These are phyloP conservation scores for Sporothrix curviconia DNA, from an alignment of 2,329 filamentous ascomycete genomes.

Conservation along the genomic window DNA sequence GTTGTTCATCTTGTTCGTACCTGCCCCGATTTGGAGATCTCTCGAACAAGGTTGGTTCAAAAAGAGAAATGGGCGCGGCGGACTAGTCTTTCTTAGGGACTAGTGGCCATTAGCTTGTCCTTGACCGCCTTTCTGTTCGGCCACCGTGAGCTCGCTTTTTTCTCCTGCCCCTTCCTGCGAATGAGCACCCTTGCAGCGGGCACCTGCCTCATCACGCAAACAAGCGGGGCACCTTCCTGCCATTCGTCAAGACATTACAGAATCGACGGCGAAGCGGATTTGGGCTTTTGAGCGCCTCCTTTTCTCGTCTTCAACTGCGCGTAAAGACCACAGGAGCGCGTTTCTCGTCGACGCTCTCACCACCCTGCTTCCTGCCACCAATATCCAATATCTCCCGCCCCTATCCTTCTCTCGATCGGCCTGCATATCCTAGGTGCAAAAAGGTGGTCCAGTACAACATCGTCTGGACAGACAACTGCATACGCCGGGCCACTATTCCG, in stretches of 20 bases:
- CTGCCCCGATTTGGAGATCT: conserved; percentile 1
- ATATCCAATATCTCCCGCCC: conserved; percentile 1
- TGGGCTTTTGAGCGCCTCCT: neutral
- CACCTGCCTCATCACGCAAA: conserved; percentile 11
- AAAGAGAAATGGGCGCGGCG: conserved; percentile 9
- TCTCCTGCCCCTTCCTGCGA: neutral
- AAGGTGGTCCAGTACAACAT: neutral
- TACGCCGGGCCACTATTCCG: conserved; percentile 9
- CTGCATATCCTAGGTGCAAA: neutral
- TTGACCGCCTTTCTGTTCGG: conserved; percentile 14
- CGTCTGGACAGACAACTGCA: neutral
- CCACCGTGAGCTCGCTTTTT: neutral
- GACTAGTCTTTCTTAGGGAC: conserved; percentile 7
- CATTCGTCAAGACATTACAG: neutral
- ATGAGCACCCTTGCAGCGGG: neutral
- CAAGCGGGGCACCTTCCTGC: conserved; percentile 11
- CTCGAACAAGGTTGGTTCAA: neutral
- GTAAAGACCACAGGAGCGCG: neutral
- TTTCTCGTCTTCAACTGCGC: neutral
- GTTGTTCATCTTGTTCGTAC: conserved; percentile 2
- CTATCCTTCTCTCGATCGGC: conserved; percentile 4
- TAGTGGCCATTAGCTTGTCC: conserved; percentile 5
- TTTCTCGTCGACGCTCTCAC: too few relatives aligned
- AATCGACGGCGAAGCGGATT: neutral
- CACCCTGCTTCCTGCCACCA: neutral